Evolutionary conservation across 208 protist species (phyloP).

Genomic region (Crithidia expoeki): DNA sequence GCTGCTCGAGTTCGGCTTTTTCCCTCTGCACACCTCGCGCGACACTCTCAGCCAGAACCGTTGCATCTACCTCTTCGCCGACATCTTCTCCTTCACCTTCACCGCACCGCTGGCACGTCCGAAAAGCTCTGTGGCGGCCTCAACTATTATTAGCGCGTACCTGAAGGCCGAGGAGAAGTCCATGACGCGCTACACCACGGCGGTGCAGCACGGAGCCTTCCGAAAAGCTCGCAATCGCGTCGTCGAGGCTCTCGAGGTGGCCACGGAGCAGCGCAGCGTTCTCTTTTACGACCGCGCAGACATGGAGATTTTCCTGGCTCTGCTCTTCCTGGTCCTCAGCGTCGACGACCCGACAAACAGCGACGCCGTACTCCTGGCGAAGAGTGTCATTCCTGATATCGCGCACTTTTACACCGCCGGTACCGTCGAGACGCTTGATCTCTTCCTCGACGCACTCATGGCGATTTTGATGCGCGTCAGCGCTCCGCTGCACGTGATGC

Average conservation of each 20-base stretch:
- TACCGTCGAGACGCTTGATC: constrained; percentile 78
- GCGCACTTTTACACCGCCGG: constrained; percentile 74
- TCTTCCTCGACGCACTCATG: constrained; percentile 89
- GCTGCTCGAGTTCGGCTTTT: constrained; percentile 79
- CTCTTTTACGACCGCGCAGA: constrained; percentile 86
- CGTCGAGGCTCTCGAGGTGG: constrained; percentile 77
- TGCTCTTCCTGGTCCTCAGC: constrained; percentile 85
- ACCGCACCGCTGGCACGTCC: constrained; percentile 51
- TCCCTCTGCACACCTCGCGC: constrained; percentile 43
- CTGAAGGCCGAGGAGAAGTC: constrained; percentile 68
- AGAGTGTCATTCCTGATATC: constrained; percentile 69
- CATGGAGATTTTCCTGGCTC: constrained; percentile 80
- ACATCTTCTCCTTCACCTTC: constrained; percentile 87
- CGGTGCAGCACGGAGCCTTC: constrained; percentile 60
- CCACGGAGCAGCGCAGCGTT: constrained; percentile 64
- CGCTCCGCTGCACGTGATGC: constrained; percentile 82
- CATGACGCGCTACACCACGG: constrained; percentile 74
- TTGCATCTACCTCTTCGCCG: constrained; percentile 85
- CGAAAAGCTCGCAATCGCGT: constrained; percentile 83
- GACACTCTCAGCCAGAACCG: constrained; percentile 75
- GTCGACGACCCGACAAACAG: constrained; percentile 82
- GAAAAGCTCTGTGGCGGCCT: constrained; percentile 46
- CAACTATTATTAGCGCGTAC: constrained; percentile 64
- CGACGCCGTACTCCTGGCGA: constrained; percentile 64
- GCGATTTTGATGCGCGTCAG: constrained; percentile 75